Percentiles rank a stretch among this genome's conserved stretches.
Evolutionary conservation across 192 early-diverging fungal species (phyloP).

Genomic region (Pecoramyces ruminantium): DNA sequence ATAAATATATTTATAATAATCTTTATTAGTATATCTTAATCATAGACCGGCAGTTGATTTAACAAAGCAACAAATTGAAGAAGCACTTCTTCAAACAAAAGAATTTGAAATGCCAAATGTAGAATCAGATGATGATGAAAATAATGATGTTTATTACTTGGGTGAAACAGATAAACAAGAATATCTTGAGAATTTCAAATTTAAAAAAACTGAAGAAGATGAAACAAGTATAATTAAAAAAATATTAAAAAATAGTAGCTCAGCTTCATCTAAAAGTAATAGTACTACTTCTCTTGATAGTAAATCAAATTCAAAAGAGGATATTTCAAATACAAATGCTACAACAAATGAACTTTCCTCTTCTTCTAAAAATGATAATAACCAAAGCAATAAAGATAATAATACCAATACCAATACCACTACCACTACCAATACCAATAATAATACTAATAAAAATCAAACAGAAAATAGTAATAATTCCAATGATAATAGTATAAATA

Average conservation of each 20-base stretch:
- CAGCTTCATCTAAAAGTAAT: not conserved
- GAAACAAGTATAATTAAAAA: not conserved
- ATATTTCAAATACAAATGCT: not conserved
- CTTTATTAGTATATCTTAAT: conserved; percentile 36
- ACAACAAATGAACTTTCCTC: too few relatives aligned
- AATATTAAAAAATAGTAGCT: not conserved
- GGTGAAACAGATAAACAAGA: conserved; percentile 11
- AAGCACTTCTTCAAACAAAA: conserved; percentile 14
- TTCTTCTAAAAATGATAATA: not conserved
- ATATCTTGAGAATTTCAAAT: not conserved
- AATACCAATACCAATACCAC: not conserved
- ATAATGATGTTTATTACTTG: not conserved
- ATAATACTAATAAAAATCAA: too few relatives aligned
- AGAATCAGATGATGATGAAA: not conserved
- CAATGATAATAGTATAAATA: too few relatives aligned
- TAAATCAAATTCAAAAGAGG: not conserved
- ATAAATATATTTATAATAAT: too few relatives aligned
- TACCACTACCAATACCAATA: too few relatives aligned
- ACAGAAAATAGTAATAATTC: too few relatives aligned
- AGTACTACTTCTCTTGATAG: not conserved
- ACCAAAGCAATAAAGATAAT: not conserved
- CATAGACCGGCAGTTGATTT: conserved; percentile 23
- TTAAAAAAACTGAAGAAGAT: not conserved
- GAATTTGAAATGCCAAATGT: conserved; percentile 2
- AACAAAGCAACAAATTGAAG: conserved; percentile 17